Base-by-base conservation (phyloP, 2,329 filamentous ascomycete species). In the Arachnomyces sp. region DNA sequence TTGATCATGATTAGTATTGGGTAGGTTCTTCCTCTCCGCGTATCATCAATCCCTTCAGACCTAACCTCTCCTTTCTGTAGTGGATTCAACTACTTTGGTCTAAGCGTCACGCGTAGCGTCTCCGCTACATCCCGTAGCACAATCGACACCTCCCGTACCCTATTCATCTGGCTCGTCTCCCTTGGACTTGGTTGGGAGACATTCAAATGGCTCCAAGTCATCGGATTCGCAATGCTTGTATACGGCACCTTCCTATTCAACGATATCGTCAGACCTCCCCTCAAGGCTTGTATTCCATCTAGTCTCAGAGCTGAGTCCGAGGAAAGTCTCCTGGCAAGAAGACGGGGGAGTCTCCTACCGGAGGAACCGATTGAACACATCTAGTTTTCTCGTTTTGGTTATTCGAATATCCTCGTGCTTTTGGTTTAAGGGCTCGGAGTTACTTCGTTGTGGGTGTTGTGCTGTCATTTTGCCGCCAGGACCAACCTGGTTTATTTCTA, bases 181-280 rank as follows among this genome's bases (percentile, higher is more conserved):
- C 76, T 98, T 3, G 86, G 84, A 3, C 76, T 98, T 2, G 89
- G 89, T 45, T 98, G 92, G 92, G 92, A 98, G 67, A 81, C 79
- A 0, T 96, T 98, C 76, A 96, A 96, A 67, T 93, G 86, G 83
- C 76, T 98, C 5, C 92, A 98, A 65, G 86, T 98, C 11, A 61
- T 78, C 2, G 92, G 92, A 1, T 98, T 98, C 53, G 84, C 69
- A 2, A 67, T 95, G 49, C 74, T 98, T 28, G 92, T 98, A 11
- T 98, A 95, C 59, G 93, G 92, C 49, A 98, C 90, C 2, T 95
- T 94, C 64, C 62, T 96, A 31, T 96, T 96, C 72, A 96, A 96
- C 63, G 88, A 93, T 47, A 78, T 98, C 43, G 76, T 96, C n/a
- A 72, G 79, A 44, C 86, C 88, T 15, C 92, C 92, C 1, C 67